phyloP scores from a whole-genome alignment of 129 eudicot genomes.

The Lactuca saligna region DNA sequence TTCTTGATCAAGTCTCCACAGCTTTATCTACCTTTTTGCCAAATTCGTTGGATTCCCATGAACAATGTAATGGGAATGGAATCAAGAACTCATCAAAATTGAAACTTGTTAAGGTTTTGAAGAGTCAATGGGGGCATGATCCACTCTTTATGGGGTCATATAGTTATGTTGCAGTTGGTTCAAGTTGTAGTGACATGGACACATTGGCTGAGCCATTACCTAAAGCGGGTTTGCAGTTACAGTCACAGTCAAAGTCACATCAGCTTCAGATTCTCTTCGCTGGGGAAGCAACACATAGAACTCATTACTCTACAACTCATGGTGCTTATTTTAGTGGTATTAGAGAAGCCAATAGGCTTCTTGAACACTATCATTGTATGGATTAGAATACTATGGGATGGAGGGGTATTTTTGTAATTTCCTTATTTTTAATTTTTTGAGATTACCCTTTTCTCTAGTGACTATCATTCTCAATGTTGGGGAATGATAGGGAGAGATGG shows the following conservation, averaged over 20 bases:
- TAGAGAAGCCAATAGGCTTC: constrained; percentile 96
- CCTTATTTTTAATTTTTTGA: constrained; percentile 21
- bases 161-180: constrained; percentile 82
- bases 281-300: constrained; percentile 96
- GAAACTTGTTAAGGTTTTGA: constrained; percentile 54
- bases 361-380: constrained; percentile 63
- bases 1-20: constrained; percentile 55
- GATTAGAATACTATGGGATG: constrained; percentile 30
- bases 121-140: constrained; percentile 81
- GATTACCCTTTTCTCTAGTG: constrained; percentile 33
- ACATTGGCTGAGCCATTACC: constrained; percentile 79
- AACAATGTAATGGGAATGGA: constrained; percentile 42
- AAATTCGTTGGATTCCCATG: constrained; percentile 26
- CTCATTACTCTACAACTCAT: constrained; percentile 93
- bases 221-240: constrained; percentile 30
- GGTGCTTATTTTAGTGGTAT: constrained; percentile 96
- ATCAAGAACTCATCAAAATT: constrained; percentile 28
- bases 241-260: too few species aligned
- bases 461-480: constrained; percentile 38
- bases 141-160: constrained; percentile 91
- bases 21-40: constrained; percentile 55
- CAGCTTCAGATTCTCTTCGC: constrained; percentile 79
- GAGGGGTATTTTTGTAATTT: constrained; percentile 24
- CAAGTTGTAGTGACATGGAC: constrained; percentile 77
- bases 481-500: constrained; percentile 50